Evolutionary conservation across 1,139 yeast genomes (phyloP).

Genomic region (Candida frijolesensis): DNA sequence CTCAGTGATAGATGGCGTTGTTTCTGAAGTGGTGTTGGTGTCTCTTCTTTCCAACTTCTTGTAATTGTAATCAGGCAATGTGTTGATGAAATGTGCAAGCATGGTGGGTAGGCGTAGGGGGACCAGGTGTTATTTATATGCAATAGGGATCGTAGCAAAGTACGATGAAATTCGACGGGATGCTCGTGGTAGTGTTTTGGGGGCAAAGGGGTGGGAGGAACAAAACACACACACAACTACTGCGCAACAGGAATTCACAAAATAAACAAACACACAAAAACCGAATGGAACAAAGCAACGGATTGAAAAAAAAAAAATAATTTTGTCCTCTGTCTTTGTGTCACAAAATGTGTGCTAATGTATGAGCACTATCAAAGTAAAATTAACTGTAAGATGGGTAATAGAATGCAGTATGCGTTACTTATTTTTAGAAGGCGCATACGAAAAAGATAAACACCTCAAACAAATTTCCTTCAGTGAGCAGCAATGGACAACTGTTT

Average conservation of each 20-base stretch:
- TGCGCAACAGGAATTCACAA: neutral
- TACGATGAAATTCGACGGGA: neutral
- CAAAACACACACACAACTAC: neutral
- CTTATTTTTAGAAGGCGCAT: constrained; percentile 1
- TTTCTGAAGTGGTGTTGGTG: neutral
- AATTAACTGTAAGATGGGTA: neutral
- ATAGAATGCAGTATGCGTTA: neutral
- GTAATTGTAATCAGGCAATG: neutral
- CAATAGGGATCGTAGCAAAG: no score
- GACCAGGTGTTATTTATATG: neutral
- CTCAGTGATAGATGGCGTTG: neutral
- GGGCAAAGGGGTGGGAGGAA: neutral
- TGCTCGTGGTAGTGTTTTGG: neutral
- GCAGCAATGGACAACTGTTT: neutral
- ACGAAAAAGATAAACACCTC: neutral
- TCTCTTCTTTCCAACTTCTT: neutral
- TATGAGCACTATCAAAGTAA: no score
- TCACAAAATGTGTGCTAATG: neutral
- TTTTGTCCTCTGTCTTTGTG: neutral
- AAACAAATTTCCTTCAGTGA: neutral
- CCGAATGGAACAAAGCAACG: neutral
- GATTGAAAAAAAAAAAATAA: neutral
- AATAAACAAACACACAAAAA: neutral
- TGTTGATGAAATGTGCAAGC: neutral
- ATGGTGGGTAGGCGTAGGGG: neutral